phyloP scores from a whole-genome alignment of 2,329 filamentous ascomycete species.

The Hypomyces perniciosus region DNA sequence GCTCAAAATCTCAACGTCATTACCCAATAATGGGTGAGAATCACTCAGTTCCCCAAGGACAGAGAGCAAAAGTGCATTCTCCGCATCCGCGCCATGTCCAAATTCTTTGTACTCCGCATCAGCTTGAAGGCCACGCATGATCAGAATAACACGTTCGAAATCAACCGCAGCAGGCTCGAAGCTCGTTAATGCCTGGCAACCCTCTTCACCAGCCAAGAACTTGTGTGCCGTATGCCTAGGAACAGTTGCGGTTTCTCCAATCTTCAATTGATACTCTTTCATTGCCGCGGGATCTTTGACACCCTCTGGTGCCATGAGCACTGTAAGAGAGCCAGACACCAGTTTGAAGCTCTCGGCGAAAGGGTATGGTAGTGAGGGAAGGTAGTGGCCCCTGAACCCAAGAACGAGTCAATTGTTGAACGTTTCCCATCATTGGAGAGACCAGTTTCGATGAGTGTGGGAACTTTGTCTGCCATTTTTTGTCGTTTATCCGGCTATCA shows the following conservation, averaged over 20 bases:
- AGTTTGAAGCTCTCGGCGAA: slow-evolving; percentile 4
- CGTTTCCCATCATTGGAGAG: slow-evolving; percentile 7
- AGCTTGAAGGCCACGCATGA: slow-evolving; percentile 3
- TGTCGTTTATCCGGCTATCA: background rate
- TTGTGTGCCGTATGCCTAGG: slow-evolving; percentile 3
- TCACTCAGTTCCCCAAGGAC: slow-evolving; percentile 1
- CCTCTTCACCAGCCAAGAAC: slow-evolving; percentile 3
- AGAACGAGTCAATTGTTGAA: background rate
- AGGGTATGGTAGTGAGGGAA: slow-evolving; percentile 4
- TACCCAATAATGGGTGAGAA: background rate
- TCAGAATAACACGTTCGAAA: slow-evolving; percentile 1
- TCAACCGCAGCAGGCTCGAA: slow-evolving; percentile 1
- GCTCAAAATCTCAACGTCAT: background rate
- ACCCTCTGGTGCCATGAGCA: slow-evolving; percentile 4
- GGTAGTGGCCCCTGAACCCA: slow-evolving; percentile 2
- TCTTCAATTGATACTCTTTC: background rate
- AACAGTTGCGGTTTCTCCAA: background rate
- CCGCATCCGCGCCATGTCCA: background rate
- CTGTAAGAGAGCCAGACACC: background rate
- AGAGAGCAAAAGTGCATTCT: slow-evolving; percentile 5
- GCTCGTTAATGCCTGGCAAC: background rate
- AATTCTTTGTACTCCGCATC: background rate
- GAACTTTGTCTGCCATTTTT: slow-evolving; percentile 5
- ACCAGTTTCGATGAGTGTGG: slow-evolving; percentile 2
- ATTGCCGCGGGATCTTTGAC: slow-evolving; percentile 4